Conservation (phyloP, 306 rosid species). For the Vachellia pachyceras region DNA sequence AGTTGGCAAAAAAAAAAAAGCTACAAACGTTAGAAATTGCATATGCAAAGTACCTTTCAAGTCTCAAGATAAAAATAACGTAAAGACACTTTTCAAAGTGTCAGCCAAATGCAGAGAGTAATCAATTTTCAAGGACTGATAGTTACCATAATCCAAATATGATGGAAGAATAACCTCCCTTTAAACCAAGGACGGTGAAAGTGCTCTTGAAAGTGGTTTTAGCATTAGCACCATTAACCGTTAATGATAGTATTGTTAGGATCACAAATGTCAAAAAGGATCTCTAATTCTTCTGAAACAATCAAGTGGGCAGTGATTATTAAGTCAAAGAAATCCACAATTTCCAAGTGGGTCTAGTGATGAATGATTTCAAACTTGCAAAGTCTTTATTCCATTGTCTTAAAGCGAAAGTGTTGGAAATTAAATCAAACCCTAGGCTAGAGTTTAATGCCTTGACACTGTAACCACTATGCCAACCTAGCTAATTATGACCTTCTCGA, state of each 20-base stretch:
- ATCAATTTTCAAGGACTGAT: background rate
- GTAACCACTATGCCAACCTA: background rate
- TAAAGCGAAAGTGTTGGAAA: slow-evolving; percentile 1
- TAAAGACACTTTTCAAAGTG: background rate
- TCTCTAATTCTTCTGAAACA: background rate
- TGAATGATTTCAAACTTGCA: background rate
- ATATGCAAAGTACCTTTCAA: background rate
- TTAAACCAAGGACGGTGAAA: background rate
- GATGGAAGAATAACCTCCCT: background rate
- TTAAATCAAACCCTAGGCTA: slow-evolving; percentile 11
- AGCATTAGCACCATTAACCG: background rate
- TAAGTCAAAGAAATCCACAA: background rate
- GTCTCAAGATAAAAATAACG: background rate
- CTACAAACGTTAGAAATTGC: no score
- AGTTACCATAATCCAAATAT: no score
- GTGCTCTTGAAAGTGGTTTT: background rate
- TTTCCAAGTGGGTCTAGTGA: slow-evolving; percentile 6
- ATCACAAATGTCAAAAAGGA: background rate
- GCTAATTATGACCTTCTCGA: background rate
- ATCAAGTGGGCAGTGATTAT: slow-evolving; percentile 2
- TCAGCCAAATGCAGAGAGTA: background rate
- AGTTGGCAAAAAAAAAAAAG: no score
- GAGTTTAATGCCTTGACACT: background rate
- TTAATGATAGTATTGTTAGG: background rate
- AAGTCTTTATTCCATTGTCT: background rate